Evolutionary conservation across 371 early-diverging fungal genomes (phyloP).

Genomic region (Haplosporangium sp.): DNA sequence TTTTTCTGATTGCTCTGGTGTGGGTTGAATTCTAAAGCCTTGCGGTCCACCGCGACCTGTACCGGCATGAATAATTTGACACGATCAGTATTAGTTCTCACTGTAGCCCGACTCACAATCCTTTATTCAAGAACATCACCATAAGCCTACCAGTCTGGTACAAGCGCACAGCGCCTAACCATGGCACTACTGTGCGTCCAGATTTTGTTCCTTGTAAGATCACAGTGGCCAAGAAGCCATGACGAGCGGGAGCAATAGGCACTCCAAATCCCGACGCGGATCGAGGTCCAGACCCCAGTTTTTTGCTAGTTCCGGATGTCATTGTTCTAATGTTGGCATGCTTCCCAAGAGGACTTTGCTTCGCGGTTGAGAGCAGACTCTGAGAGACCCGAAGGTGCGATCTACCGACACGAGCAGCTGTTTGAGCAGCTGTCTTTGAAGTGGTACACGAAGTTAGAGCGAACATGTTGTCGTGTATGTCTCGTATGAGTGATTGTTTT

Average conservation of each 20-base stretch:
- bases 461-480: conserved; percentile 8
- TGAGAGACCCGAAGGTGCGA: conserved; percentile 10
- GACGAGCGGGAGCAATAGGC: background rate
- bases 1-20: conserved; percentile 39
- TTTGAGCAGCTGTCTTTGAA: conserved; percentile 2
- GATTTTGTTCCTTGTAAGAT: conserved; percentile 13
- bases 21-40: conserved; percentile 52
- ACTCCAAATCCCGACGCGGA: background rate
- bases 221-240: conserved; percentile 20
- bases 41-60: conserved; percentile 40
- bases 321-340: background rate
- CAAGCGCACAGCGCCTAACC: conserved; percentile 34
- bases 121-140: background rate
- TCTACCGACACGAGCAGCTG: conserved; percentile 17
- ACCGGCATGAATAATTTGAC: background rate
- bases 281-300: background rate
- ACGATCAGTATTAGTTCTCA: background rate
- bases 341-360: background rate
- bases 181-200: conserved; percentile 15
- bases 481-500: background rate
- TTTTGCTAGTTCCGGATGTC: background rate
- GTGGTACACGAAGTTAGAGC: conserved; percentile 25
- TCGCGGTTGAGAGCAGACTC: conserved; percentile 11
- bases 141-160: conserved; percentile 33
- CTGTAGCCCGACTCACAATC: background rate